Conservation (phyloP, 2,329 filamentous ascomycete genomes). For the Alternaria sp. region DNA sequence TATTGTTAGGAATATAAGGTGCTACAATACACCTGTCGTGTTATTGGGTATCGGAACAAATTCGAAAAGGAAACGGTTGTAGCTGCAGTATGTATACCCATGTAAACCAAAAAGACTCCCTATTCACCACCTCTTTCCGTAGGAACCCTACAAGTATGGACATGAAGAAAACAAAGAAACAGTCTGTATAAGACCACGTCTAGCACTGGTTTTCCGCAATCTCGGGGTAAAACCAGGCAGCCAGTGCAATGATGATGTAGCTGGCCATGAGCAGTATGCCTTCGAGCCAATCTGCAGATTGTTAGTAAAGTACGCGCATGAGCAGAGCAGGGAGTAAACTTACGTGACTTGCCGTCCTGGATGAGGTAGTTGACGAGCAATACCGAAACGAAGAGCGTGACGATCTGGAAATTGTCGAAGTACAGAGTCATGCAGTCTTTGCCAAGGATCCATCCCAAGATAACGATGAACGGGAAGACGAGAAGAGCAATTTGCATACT, state of each 20-base stretch:
- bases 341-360: slow-evolving; percentile 62
- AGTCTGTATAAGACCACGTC: background rate
- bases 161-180: background rate
- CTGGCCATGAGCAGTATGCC: slow-evolving; percentile 65
- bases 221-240: slow-evolving; percentile 60
- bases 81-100: background rate
- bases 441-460: slow-evolving; percentile 67
- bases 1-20: background rate
- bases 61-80: background rate
- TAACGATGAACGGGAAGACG: slow-evolving; percentile 65
- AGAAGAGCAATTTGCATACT: slow-evolving; percentile 70
- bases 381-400: slow-evolving; percentile 63
- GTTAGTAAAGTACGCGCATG: slow-evolving; percentile 21
- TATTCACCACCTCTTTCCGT: background rate
- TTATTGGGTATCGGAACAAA: slow-evolving; percentile 16
- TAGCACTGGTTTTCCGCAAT: slow-evolving; percentile 25
- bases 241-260: slow-evolving; percentile 68
- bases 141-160: background rate
- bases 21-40: slow-evolving; percentile 2
- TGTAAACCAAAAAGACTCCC: background rate
- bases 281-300: slow-evolving; percentile 61
- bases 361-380: slow-evolving; percentile 68
- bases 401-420: slow-evolving; percentile 89
- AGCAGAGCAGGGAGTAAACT: slow-evolving; percentile 12
- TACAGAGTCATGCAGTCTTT: slow-evolving; percentile 73